phyloP scores from a whole-genome alignment of 1,284 basidiomycete species.

The Trichosporon inkin region DNA sequence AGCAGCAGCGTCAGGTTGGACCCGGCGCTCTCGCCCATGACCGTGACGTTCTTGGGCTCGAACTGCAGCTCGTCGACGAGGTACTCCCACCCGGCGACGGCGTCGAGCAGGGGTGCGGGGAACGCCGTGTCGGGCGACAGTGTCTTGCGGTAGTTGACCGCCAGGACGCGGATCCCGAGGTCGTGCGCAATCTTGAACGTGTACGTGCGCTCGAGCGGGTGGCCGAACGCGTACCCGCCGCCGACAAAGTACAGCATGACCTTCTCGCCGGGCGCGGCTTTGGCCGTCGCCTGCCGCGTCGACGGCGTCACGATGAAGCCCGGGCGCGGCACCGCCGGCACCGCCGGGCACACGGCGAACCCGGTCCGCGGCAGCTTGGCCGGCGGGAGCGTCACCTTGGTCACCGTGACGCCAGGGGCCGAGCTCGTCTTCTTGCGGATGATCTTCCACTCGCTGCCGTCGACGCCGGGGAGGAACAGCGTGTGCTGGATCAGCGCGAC shows the following conservation, averaged over 20 bases:
- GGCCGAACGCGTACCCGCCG: constrained; percentile 18
- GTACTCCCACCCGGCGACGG: constrained; percentile 20
- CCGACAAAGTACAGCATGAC: constrained; percentile 10
- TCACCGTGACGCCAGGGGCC: background rate
- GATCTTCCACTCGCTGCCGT: background rate
- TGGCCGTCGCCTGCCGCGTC: background rate
- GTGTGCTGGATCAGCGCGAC: constrained; percentile 8
- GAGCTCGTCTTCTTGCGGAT: background rate
- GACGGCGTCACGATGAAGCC: constrained; percentile 8
- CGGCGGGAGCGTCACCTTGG: background rate
- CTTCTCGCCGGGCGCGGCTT: constrained; percentile 9
- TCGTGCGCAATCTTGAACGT: constrained; percentile 9
- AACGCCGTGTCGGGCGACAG: constrained; percentile 9
- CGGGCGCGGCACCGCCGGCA: background rate
- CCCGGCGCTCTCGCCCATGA: constrained; percentile 19
- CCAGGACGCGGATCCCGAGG: constrained; percentile 14
- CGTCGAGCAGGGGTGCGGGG: constrained; percentile 22
- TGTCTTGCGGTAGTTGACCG: constrained; percentile 21
- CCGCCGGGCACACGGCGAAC: background rate
- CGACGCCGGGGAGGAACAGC: constrained; percentile 1
- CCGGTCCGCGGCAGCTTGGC: background rate
- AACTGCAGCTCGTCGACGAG: constrained; percentile 13
- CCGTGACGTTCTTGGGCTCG: constrained; percentile 12
- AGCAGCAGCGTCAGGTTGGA: constrained; percentile 16
- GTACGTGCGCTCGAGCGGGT: constrained; percentile 16